Percentiles rank a stretch among this genome's conserved stretches.
These are phyloP conservation scores for Cymbopogon citratus DNA, from an alignment of 176 grass and related monocot species.

Conservation along the genomic window DNA sequence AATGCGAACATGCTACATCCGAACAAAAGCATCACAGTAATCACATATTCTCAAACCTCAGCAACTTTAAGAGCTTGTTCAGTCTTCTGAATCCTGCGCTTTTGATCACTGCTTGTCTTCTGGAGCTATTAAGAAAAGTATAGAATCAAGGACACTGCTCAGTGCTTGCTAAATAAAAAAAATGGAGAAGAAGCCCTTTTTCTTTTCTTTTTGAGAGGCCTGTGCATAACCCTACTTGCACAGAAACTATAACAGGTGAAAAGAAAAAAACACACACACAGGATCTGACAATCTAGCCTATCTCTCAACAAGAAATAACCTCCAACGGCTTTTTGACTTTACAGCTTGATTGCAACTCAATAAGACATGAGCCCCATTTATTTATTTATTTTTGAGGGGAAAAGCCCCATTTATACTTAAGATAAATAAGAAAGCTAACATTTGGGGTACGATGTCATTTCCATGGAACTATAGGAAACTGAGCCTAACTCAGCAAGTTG, in stretches of 20 bases:
- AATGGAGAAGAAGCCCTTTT: background rate
- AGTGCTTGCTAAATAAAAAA: background rate
- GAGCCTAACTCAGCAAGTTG: background rate
- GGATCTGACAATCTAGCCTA: background rate
- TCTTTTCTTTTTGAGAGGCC: background rate
- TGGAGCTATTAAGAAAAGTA: slow-evolving; percentile 58
- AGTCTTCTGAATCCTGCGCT: slow-evolving; percentile 79
- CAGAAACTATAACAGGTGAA: slow-evolving; percentile 9
- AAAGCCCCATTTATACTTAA: background rate
- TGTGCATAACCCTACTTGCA: slow-evolving; percentile 4
- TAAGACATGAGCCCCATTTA: background rate
- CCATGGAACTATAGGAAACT: background rate
- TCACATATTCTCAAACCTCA: slow-evolving; percentile 55
- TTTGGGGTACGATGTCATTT: background rate
- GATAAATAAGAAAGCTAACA: background rate
- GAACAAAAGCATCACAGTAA: slow-evolving; percentile 7
- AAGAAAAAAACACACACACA: background rate
- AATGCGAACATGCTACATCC: slow-evolving; percentile 2
- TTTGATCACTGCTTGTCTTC: slow-evolving; percentile 72
- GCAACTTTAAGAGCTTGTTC: slow-evolving; percentile 73
- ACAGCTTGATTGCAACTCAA: slow-evolving; percentile 1
- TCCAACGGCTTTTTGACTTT: background rate
- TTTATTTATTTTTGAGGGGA: too few species aligned
- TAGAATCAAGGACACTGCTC: slow-evolving; percentile 15
- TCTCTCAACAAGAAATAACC: background rate